Conservation (phyloP, 306 rosid genomes). For the Dryas alaskensis region DNA sequence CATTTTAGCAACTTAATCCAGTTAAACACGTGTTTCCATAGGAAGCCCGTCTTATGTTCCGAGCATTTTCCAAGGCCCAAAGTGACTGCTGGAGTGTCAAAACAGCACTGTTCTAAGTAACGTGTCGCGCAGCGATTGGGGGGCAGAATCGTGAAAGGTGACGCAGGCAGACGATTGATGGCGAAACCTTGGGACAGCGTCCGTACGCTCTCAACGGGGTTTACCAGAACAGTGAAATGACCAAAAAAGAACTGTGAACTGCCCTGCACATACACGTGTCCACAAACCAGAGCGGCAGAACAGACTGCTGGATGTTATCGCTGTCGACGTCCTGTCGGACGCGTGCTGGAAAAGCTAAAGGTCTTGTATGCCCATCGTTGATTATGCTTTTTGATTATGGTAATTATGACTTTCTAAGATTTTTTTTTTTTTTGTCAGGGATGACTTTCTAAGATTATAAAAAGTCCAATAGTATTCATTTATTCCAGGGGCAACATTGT, state of each 20-base stretch:
- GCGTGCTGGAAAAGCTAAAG: slow-evolving; percentile 21
- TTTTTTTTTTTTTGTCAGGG: no score
- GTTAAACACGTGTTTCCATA: slow-evolving; percentile 19
- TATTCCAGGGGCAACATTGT: no score
- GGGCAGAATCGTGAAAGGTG: slow-evolving; percentile 2
- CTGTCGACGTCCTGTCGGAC: slow-evolving; percentile 20
- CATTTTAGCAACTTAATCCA: neutral
- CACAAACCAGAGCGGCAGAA: neutral
- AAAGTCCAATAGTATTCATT: no score
- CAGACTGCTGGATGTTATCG: neutral
- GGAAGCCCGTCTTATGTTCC: neutral
- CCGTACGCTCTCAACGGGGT: slow-evolving; percentile 4
- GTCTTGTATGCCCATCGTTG: neutral
- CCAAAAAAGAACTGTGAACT: neutral
- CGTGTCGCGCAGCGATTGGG: slow-evolving; percentile 11
- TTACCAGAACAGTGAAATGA: neutral
- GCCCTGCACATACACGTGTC: slow-evolving; percentile 14
- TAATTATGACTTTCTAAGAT: no score
- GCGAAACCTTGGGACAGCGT: neutral
- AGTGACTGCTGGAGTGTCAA: slow-evolving; percentile 3
- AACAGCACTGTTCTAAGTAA: neutral
- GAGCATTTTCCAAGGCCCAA: slow-evolving; percentile 1
- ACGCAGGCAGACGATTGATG: slow-evolving; percentile 11
- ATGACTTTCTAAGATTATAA: no score
- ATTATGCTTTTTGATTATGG: no score